Evolutionary conservation across 805 yeast species (phyloP), one percentile per base, ranked within the genome.

Genomic region (Priceomyces carsonii): DNA sequence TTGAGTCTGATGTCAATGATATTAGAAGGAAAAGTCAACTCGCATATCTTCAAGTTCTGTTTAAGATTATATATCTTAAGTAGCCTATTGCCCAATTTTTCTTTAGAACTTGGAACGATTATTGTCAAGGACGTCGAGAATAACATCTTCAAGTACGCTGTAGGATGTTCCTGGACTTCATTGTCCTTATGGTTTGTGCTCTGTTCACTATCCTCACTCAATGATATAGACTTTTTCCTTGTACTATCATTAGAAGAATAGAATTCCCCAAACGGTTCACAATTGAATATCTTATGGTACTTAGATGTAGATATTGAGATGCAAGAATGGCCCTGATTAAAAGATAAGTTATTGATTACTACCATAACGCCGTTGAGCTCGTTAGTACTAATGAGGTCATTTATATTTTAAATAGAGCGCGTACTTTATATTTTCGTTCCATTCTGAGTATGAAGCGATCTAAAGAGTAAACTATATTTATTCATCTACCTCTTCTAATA

Each of bases 21-120:
- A 6, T 80, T 66, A 3, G 87, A 77, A 1, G 96, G 91, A 58
- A 89, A 93, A 0, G 91, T 78, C 47, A 91, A 66, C 53, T 91
- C 98, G 61, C 98, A 91, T 13, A 91, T 88, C 52, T 66, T 66
- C 29, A 64, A 42, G 33, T 62, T 61, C 39, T 65, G 72, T 45
- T 67, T 69, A 33, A 66, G 50, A 37, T 69, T 69, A 47, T 55
- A 62, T 12, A 69, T 63, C 35, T 61, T 62, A 20, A 69, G 45
- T 13, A 59, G 39, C n/a, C 70, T 47, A 32, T 56, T 56, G 14
- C 65, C 63, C 5, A 39, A 26, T 8, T 38, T 29, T 20, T 38
- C 40, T 20, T 38, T 35, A 12, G 48, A 38, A 32, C 57, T 51
- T 3, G 73, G 73, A 3, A 68, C 64, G 2, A 68, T 58, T 8